Evolutionary conservation across 805 yeast genomes (phyloP).

Genomic region (Zygosaccharomyces bisporus): DNA sequence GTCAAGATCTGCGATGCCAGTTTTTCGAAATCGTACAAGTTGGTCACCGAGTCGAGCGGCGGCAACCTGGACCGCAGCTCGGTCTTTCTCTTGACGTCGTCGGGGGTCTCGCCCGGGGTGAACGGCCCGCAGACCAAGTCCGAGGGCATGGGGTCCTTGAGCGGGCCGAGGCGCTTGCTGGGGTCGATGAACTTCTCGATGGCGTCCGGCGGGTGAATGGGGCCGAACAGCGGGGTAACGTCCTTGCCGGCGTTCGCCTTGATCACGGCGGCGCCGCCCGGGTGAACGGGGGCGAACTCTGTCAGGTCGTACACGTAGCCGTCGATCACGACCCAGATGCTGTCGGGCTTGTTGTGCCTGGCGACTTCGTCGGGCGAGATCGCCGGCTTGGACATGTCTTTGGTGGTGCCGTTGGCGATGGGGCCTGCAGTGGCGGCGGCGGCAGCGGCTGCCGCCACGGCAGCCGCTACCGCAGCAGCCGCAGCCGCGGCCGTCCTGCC

Average conservation of each 20-base stretch:
- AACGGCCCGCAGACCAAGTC: constrained; percentile 29
- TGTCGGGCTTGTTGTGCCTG: constrained; percentile 62
- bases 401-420: constrained; percentile 16
- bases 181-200: constrained; percentile 57
- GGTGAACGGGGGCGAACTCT: constrained; percentile 70
- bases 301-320: constrained; percentile 78
- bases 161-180: constrained; percentile 60
- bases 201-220: constrained; percentile 88
- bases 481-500: not conserved
- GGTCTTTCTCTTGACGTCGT: constrained; percentile 30
- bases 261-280: constrained; percentile 74
- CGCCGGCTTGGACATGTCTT: constrained; percentile 16
- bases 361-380: constrained; percentile 51
- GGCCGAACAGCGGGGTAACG: constrained; percentile 80
- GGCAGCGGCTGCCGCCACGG: constrained; percentile 8
- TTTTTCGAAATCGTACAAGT: constrained; percentile 81
- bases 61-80: constrained; percentile 52
- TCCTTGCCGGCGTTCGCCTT: constrained; percentile 78
- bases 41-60: constrained; percentile 62
- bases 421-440: not conserved
- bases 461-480: constrained; percentile 2
- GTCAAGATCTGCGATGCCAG: constrained; percentile 78
- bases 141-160: constrained; percentile 37
- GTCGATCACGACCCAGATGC: constrained; percentile 83
- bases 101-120: constrained; percentile 35